Percentiles rank a stretch among this genome's conserved stretches.
phyloP scores from a whole-genome alignment of 331 rosid species.

The Quercus lobata region DNA sequence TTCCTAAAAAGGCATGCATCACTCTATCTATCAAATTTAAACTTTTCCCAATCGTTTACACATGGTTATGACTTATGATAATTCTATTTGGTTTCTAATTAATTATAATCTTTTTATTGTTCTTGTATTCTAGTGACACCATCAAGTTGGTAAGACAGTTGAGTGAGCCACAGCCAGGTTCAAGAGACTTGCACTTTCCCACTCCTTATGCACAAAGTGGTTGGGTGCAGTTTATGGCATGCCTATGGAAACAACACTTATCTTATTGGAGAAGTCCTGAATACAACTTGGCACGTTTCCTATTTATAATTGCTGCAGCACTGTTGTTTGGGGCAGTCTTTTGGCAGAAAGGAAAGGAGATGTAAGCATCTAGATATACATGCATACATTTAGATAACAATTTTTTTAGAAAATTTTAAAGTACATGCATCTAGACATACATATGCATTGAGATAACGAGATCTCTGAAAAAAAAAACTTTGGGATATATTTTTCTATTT shows the following conservation, averaged over 20 bases:
- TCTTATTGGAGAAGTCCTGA: slow-evolving; percentile 94
- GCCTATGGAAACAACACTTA: slow-evolving; percentile 87
- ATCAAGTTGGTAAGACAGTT: slow-evolving; percentile 53
- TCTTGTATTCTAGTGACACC: slow-evolving; percentile 44
- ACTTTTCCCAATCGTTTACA: not conserved
- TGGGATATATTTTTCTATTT: not conserved
- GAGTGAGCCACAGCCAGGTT: slow-evolving; percentile 50
- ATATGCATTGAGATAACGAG: not conserved
- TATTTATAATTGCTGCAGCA: slow-evolving; percentile 56
- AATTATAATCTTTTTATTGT: slow-evolving; percentile 9
- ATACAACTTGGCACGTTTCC: slow-evolving; percentile 64
- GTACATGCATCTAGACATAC: not conserved
- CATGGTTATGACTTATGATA: not conserved
- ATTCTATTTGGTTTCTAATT: not conserved
- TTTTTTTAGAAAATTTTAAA: not conserved
- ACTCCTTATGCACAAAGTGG: slow-evolving; percentile 60
- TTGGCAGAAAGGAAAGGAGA: slow-evolving; percentile 73
- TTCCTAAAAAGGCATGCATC: not conserved
- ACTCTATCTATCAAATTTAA: slow-evolving; percentile 7
- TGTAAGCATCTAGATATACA: slow-evolving; percentile 38
- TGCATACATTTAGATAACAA: not conserved
- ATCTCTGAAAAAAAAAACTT: not conserved
- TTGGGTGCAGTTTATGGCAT: slow-evolving; percentile 76
- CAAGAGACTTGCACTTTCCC: slow-evolving; percentile 61
- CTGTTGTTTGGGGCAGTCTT: slow-evolving; percentile 66